A percentile compares a stretch with the other conserved stretches of the same genome.
Evolutionary conservation across 2,329 filamentous ascomycete species (phyloP).

Genomic region (Teratosphaeria viscida): DNA sequence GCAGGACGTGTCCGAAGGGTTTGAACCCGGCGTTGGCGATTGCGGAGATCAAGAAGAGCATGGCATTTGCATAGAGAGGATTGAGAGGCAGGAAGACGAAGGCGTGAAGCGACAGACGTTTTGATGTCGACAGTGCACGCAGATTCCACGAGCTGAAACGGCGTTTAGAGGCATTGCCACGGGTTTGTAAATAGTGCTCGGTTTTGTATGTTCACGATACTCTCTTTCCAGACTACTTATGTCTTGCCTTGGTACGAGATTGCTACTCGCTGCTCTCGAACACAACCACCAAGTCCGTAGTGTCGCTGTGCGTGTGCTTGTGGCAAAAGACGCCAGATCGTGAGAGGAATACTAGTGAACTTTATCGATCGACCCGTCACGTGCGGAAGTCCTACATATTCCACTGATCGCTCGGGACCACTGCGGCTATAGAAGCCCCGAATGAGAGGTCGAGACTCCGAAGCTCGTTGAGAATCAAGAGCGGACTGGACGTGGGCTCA

Average conservation of each 20-base stretch:
- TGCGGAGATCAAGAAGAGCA: slow-evolving; percentile 96
- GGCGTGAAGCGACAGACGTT: background rate
- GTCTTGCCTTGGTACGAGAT: too few relatives aligned
- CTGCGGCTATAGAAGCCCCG: too few relatives aligned
- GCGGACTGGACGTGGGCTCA: too few relatives aligned
- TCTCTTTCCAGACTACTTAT: background rate
- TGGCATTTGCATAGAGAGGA: slow-evolving; percentile 45
- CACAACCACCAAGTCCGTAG: too few relatives aligned
- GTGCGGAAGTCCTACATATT: background rate
- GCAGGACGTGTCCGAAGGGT: slow-evolving; percentile 94
- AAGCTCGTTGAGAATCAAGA: too few relatives aligned
- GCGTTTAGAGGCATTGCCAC: background rate
- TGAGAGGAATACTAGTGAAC: background rate
- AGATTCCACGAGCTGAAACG: background rate
- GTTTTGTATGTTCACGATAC: background rate
- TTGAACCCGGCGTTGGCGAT: slow-evolving; percentile 92
- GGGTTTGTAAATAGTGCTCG: background rate
- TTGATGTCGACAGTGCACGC: too few relatives aligned
- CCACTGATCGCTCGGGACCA: too few relatives aligned
- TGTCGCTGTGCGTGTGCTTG: background rate
- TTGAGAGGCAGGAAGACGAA: background rate
- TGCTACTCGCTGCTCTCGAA: too few relatives aligned
- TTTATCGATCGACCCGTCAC: background rate
- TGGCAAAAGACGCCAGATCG: background rate
- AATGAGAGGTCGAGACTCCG: too few relatives aligned